These are phyloP conservation scores for Aspergillus hortae DNA, from an alignment of 2,329 filamentous ascomycete genomes.

Conservation along the genomic window DNA sequence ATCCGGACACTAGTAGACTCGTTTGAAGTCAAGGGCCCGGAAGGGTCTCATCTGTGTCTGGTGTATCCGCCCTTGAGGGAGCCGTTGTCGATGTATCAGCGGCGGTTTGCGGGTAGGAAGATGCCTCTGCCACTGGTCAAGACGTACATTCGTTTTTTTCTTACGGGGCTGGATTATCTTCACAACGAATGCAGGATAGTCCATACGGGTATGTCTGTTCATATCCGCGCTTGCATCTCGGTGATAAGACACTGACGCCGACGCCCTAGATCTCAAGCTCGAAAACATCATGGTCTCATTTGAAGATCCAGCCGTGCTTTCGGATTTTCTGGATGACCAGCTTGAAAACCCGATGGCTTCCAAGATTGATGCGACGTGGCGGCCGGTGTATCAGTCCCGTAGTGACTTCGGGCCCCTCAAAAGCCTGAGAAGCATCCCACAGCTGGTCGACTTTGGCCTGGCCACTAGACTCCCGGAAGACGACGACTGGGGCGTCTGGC, in stretches of 20 bases:
- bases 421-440: conserved; percentile 23
- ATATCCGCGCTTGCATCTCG: too few relatives aligned
- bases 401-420: conserved; percentile 31
- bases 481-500: conserved; percentile 40
- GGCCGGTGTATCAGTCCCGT: conserved; percentile 32
- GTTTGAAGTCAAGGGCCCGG: conserved; percentile 29
- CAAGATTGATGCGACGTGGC: conserved; percentile 30
- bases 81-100: conserved; percentile 33
- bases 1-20: conserved; percentile 34
- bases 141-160: conserved; percentile 34
- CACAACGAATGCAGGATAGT: conserved; percentile 40
- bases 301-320: conserved; percentile 28
- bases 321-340: conserved; percentile 30
- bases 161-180: conserved; percentile 43
- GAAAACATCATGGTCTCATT: conserved; percentile 42
- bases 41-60: conserved; percentile 35
- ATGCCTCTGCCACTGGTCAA: conserved; percentile 35
- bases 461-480: conserved; percentile 34
- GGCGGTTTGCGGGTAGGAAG: neutral
- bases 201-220: conserved; percentile 28
- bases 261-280: conserved; percentile 39
- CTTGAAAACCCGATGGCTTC: conserved; percentile 30
- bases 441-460: conserved; percentile 37
- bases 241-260: too few relatives aligned
- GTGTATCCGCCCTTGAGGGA: conserved; percentile 39